phyloP scores from a whole-genome alignment of 495 filamentous ascomycete species.

The Aspergillus egyptiacus region DNA sequence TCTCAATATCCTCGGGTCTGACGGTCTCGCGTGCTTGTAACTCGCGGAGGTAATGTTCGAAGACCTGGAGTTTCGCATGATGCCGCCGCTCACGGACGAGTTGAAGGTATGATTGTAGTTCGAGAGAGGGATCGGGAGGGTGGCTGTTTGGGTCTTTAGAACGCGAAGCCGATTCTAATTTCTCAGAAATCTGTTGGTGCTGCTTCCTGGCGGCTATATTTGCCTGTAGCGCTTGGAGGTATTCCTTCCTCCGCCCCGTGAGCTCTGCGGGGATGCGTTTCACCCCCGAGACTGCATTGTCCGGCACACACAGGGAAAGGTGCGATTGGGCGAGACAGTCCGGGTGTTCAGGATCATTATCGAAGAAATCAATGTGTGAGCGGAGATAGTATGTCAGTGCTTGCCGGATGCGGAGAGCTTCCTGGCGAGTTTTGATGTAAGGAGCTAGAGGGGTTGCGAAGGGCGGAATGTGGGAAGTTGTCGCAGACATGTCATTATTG shows the following conservation, averaged over 20 bases:
- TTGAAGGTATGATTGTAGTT: slow-evolving; percentile 46
- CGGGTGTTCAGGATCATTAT: slow-evolving; percentile 23
- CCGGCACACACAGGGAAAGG: slow-evolving; percentile 33
- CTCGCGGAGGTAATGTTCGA: slow-evolving; percentile 43
- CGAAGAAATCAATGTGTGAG: slow-evolving; percentile 33
- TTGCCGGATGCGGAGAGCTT: slow-evolving; percentile 42
- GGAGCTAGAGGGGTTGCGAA: slow-evolving; percentile 37
- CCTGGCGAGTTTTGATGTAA: slow-evolving; percentile 42
- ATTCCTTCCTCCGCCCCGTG: slow-evolving; percentile 42
- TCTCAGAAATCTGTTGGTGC: slow-evolving; percentile 32
- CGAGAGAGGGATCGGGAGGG: slow-evolving; percentile 23
- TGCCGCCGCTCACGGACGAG: slow-evolving; percentile 51
- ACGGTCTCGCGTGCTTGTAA: slow-evolving; percentile 36
- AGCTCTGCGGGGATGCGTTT: slow-evolving; percentile 35
- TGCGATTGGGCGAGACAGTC: slow-evolving; percentile 26
- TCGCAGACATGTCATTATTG: not conserved
- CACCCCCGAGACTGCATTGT: slow-evolving; percentile 31
- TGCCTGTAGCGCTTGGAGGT: slow-evolving; percentile 52
- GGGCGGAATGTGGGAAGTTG: slow-evolving; percentile 33
- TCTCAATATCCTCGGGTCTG: slow-evolving; percentile 42
- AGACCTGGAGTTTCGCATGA: slow-evolving; percentile 49
- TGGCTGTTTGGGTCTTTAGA: not conserved
- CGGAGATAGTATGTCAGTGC: slow-evolving; percentile 38
- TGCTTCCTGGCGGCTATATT: slow-evolving; percentile 51
- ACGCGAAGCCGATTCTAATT: slow-evolving; percentile 8